Evolutionary conservation across 2,329 filamentous ascomycete species (phyloP), one percentile per base, ranked within the genome.

Genomic region (Thelonectria discophora): DNA sequence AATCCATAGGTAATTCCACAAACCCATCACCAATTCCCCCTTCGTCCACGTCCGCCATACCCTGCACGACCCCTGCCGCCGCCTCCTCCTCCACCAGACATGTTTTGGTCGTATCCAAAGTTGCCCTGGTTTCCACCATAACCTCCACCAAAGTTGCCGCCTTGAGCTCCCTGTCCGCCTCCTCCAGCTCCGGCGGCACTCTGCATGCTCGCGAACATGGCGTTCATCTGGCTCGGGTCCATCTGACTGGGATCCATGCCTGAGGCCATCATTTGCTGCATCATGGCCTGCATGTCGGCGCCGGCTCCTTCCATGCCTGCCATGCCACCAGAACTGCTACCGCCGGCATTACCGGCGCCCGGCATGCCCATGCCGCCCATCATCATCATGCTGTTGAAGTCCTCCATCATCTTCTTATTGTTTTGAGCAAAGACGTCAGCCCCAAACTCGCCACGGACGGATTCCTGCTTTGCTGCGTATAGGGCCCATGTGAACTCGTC

Each of bases 401-500:
- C 87, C 65, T 90, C 87, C 78, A 89, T 86, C 85, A 90, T 91
- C 81, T 94, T 97, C 79, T 96, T 94, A 69, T 87, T 87, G 66
- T 84, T 88, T 55, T 82, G 80, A 18, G 86, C 84, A 54, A 89
- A 84, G 45, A 82, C 81, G 45, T 89, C 87, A 49, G 90, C 87
- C 59, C 86, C 87, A 68, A 93, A 92, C 69, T 94, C 92, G 67
- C 87, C 87, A 17, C 91, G 87, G 72, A 97, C 84, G 21, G 82
- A 83, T 67, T 95, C 89, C 76, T 98, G 95, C 73, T 97, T 96
- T 62, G 93, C 83, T 32, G 94, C 93, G 76, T 99, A 99, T 55
- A 94, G 86, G 6, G 94, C 91, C 95, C 95, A 99, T 1, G 94
- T 97, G 78, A 97, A 98, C 78, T 98, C 94, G 79, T 98, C 94